Base-by-base conservation (phyloP, 352 stramenopile genomes). In the Plasmopara halstedii region DNA sequence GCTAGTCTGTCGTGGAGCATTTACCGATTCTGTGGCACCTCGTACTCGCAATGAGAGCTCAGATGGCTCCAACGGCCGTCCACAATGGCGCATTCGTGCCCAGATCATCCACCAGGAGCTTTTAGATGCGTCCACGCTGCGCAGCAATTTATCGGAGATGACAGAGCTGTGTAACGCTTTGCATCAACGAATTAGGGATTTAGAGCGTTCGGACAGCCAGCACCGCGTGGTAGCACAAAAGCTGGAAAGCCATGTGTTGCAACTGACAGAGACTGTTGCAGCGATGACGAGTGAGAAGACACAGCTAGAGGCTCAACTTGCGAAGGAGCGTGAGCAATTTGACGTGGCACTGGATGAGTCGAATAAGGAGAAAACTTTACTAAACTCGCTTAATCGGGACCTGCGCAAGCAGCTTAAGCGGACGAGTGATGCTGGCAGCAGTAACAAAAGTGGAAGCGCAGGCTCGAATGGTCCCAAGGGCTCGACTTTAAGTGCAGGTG, bases 401-500 rank as follows among this genome's bases (percentile, higher is more conserved):
- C 58, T 93, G 9, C 78, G 78, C 7, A 93, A 93, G 51, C 76
- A 90, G 31, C 42, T 93, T 14, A 81, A 88, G 45, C 76, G 78
- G 17, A 70, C 64, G 2, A 88, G 65, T 33, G 75, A 88, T 7
- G 57, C 70, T 35, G 59, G 60, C 6, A 54, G 47, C 19, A 61
- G 34, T 11, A 32, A 48, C 1, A 60, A 64, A 39, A 53, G 42
- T 34, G 42, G 40, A 6, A 62, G 44, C 50, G 56, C 18, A 15
- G 39, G 42, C 18, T 38, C 35, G 18, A 59, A 48, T 31, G 34
- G 31, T 7, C 44, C 50, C 1, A 73, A 78, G 45, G 53, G 66
- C 6, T 56, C 58, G 14, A 48, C 53, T 4, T 53, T 83, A 34
- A 71, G 42, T 21, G 53, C 64, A 32, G 46, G 61, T 19, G 73